Percentiles rank a stretch among this genome's conserved stretches.
Conservation (phyloP, 2,329 filamentous ascomycete species). For the Microsporum ferrugineum region DNA sequence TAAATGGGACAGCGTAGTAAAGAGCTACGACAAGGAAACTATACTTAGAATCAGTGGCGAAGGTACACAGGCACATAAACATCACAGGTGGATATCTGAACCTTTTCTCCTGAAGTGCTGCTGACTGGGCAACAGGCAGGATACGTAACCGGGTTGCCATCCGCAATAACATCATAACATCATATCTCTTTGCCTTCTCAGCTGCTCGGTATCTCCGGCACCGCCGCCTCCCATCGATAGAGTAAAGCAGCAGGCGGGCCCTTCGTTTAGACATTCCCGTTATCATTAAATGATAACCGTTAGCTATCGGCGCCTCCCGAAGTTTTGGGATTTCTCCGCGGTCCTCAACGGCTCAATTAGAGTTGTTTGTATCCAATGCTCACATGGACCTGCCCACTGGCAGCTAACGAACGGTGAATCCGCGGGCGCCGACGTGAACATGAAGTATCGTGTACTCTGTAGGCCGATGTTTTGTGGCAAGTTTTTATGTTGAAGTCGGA, state of each 20-base stretch:
- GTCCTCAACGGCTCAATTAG: constrained; percentile 1
- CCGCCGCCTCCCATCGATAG: too few relatives aligned
- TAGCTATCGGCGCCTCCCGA: background rate
- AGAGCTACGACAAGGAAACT: too few relatives aligned
- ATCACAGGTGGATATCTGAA: background rate
- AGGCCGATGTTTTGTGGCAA: too few relatives aligned
- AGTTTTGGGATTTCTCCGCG: background rate
- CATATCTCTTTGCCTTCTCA: background rate
- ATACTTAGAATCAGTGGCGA: background rate
- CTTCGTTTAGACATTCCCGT: background rate
- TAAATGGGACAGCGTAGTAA: too few relatives aligned
- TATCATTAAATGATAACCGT: background rate
- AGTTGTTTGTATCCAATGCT: background rate
- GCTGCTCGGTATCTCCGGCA: background rate
- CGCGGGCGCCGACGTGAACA: background rate
- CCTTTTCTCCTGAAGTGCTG: background rate
- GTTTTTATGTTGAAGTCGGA: background rate
- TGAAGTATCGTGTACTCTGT: too few relatives aligned
- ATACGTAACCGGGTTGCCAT: background rate
- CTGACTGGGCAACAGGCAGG: background rate
- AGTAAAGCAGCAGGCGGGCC: background rate
- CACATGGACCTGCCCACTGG: too few relatives aligned
- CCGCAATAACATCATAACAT: background rate
- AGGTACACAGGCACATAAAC: background rate
- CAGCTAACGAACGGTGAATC: too few relatives aligned